Percentiles rank a stretch among this genome's conserved stretches.
Evolutionary conservation across 2,329 filamentous ascomycete species (phyloP).

Genomic region (Curvularia sp.): DNA sequence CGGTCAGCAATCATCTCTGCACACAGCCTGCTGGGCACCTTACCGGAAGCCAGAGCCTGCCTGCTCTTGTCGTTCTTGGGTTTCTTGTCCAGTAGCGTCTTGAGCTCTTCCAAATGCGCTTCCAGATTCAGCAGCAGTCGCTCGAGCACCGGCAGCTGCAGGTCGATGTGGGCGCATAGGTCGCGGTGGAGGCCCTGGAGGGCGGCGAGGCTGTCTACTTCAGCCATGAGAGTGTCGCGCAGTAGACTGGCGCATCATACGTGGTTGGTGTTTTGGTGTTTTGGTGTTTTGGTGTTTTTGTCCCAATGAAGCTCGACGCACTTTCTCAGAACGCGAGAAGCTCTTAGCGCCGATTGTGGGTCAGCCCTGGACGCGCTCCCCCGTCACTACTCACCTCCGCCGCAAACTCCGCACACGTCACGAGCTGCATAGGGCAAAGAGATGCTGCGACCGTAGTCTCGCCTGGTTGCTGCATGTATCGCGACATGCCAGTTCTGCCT

Average conservation of each 20-base stretch:
- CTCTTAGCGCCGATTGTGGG: slow-evolving; percentile 29
- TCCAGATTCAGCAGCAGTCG: slow-evolving; percentile 72
- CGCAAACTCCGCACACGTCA: slow-evolving; percentile 27
- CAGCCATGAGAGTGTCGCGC: slow-evolving; percentile 66
- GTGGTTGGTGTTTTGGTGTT: slow-evolving; percentile 35
- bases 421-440: not conserved
- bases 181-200: slow-evolving; percentile 87
- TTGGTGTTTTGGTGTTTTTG: slow-evolving; percentile 38
- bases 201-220: slow-evolving; percentile 74
- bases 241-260: slow-evolving; percentile 42
- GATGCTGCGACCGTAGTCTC: not conserved
- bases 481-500: not conserved
- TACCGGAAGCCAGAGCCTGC: slow-evolving; percentile 61
- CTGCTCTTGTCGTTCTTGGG: slow-evolving; percentile 78
- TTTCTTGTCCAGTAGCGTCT: slow-evolving; percentile 76
- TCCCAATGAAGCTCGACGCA: slow-evolving; percentile 27
- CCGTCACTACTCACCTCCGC: slow-evolving; percentile 24
- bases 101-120: slow-evolving; percentile 70
- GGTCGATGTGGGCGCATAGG: slow-evolving; percentile 77
- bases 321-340: slow-evolving; percentile 37
- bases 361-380: slow-evolving; percentile 13
- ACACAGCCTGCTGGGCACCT: not conserved
- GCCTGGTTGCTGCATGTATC: not conserved
- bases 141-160: slow-evolving; percentile 72
- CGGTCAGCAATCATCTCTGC: slow-evolving; percentile 20